Base-by-base conservation (phyloP, 2,329 filamentous ascomycete genomes). In the Botrytis squamosa region DNA sequence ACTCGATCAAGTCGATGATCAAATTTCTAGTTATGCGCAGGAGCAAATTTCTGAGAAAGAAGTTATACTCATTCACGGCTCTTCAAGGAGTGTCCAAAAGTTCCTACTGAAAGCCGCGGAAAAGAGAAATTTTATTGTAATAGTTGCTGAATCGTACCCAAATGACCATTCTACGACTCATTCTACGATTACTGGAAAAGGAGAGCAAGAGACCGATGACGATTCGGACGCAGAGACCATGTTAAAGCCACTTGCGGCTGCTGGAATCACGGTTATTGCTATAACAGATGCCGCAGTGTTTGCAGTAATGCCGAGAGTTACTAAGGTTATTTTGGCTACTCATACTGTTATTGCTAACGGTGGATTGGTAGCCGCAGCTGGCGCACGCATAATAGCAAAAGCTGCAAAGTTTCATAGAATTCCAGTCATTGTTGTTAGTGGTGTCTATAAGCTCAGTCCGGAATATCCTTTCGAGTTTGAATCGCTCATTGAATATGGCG, bases 31-130 rank as follows among this genome's bases (percentile, higher is more conserved):
- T 36, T 92, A 94, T 77, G 93, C 95, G 3, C 92, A 97, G 76
- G 93, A 97, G 66, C 93, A 98, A 82, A 97, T 99, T 76, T 93
- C 97, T 81, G 93, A 93, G 1, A 94, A 95, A 80, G 95, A 99
- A 82, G 92, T 95, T 78, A 93, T 99, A 76, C 89, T 99, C 75
- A 95, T 95, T 14, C 92, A 97, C 81, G 93, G 93, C 63, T 94
- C 94, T 1, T 95, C 94, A 0, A 88, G 89, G 49, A 97, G 93
- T 0, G 93, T 98, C 10, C 94, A 98, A 81, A 92, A 91, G 73
- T 98, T 99, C 80, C 87, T 99, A 40, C 86, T 96, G 57, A 92
- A 93, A 75, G 96, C 95, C 1, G 95, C 96, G 0, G 87, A 91
- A 49, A 97, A 97, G 84, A 89, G 96, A 77, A 95, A 92, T 79